These are phyloP conservation scores for Blumeriella jaapii DNA, from an alignment of 2,329 filamentous ascomycete species.

Conservation along the genomic window DNA sequence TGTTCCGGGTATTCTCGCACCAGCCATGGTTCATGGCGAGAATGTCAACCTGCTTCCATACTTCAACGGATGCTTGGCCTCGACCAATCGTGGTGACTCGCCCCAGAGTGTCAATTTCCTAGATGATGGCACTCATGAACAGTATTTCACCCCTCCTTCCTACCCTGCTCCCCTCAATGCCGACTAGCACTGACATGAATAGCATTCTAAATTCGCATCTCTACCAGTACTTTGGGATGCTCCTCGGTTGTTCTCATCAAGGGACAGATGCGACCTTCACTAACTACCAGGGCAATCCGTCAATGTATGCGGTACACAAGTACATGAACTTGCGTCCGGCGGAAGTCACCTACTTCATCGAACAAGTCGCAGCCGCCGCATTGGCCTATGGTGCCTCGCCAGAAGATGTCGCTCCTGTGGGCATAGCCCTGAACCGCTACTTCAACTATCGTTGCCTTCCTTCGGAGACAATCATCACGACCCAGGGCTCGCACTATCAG, in stretches of 20 bases:
- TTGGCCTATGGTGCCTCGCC: constrained; percentile 46
- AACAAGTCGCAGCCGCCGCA: constrained; percentile 44
- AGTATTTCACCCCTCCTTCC: too few relatives aligned
- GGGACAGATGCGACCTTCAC: too few relatives aligned
- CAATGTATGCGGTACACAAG: too few relatives aligned
- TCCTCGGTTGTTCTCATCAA: constrained; percentile 43
- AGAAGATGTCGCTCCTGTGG: constrained; percentile 39
- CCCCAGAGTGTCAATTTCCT: constrained; percentile 46
- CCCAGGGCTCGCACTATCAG: constrained; percentile 37
- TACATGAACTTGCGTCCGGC: constrained; percentile 44
- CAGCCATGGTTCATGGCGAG: constrained; percentile 37
- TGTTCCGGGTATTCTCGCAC: constrained; percentile 46
- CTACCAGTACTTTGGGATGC: constrained; percentile 48
- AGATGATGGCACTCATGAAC: too few relatives aligned
- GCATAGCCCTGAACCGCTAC: constrained; percentile 34
- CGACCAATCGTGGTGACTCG: constrained; percentile 39
- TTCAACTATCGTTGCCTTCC: constrained; percentile 43
- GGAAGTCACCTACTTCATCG: constrained; percentile 47
- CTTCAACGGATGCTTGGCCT: constrained; percentile 43
- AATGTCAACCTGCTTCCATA: constrained; percentile 46
- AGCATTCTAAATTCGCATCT: constrained; percentile 45
- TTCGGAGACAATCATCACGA: constrained; percentile 33
- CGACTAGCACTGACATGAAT: constrained; percentile 5
- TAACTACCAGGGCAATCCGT: constrained; percentile 7
- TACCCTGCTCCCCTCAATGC: constrained; percentile 39